phyloP scores from a whole-genome alignment of 2,329 filamentous ascomycete genomes.

The Penicillium sp. region DNA sequence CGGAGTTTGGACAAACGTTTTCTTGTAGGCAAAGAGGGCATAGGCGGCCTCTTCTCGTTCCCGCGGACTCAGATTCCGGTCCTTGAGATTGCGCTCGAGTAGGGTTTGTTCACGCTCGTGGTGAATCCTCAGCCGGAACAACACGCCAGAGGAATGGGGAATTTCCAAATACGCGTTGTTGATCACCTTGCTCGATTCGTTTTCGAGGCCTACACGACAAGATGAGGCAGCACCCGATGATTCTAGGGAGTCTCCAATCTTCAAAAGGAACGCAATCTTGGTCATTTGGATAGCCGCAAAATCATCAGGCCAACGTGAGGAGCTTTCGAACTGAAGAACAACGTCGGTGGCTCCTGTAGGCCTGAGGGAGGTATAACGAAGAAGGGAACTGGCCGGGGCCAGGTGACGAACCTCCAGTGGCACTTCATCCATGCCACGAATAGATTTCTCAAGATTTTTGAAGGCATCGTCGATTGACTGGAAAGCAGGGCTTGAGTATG shows the following conservation, averaged over 20 bases:
- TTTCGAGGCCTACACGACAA: slow-evolving; percentile 77
- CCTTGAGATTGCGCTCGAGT: slow-evolving; percentile 73
- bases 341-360: slow-evolving; percentile 64
- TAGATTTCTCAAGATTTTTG: slow-evolving; percentile 68
- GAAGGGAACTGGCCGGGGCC: slow-evolving; percentile 65
- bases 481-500: slow-evolving; percentile 55
- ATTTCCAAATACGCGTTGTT: slow-evolving; percentile 85
- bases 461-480: slow-evolving; percentile 69
- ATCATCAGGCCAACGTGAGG: slow-evolving; percentile 90
- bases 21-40: slow-evolving; percentile 68
- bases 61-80: slow-evolving; percentile 65
- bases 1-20: slow-evolving; percentile 68
- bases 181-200: slow-evolving; percentile 63
- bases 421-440: slow-evolving; percentile 75
- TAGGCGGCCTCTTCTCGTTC: slow-evolving; percentile 67
- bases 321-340: slow-evolving; percentile 88
- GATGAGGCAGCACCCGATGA: slow-evolving; percentile 57
- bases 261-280: slow-evolving; percentile 81
- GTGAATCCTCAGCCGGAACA: slow-evolving; percentile 83
- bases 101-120: slow-evolving; percentile 82
- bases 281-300: slow-evolving; percentile 86
- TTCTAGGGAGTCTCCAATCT: slow-evolving; percentile 70
- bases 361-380: slow-evolving; percentile 65
- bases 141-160: slow-evolving; percentile 65
- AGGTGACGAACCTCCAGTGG: slow-evolving; percentile 85